A percentile compares a stretch with the other conserved stretches of the same genome.
Conservation (phyloP, 2,329 filamentous ascomycete genomes). For the Fusarium oligoseptatum region DNA sequence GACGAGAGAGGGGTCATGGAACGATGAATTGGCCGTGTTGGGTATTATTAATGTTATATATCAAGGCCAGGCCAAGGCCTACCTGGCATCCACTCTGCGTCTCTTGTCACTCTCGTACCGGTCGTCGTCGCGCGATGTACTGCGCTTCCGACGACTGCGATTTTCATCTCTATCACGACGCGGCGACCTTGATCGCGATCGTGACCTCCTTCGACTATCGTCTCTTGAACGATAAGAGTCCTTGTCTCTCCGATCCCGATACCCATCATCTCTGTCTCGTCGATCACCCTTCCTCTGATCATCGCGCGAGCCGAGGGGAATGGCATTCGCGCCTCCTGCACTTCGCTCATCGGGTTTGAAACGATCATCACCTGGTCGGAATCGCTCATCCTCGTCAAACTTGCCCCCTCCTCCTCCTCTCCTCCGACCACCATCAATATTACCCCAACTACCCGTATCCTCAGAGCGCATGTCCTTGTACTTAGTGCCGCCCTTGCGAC, state of each 20-base stretch:
- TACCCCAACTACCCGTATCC: conserved; percentile 91
- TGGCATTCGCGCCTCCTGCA: conserved; percentile 76
- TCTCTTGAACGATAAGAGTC: conserved; percentile 41
- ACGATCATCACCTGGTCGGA: conserved; percentile 72
- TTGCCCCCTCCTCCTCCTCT: conserved; percentile 37
- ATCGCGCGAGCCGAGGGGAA: conserved; percentile 74
- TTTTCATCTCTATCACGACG: conserved; percentile 60
- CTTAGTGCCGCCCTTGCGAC: conserved; percentile 89
- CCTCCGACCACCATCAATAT: conserved; percentile 66
- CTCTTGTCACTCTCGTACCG: conserved; percentile 72
- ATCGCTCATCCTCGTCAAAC: conserved; percentile 72
- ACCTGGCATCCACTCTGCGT: conserved; percentile 64
- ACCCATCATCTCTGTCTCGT: conserved; percentile 40
- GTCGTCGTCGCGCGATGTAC: conserved; percentile 67
- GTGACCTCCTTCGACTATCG: conserved; percentile 41
- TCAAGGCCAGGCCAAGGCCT: conserved; percentile 18
- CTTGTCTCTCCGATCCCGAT: conserved; percentile 47
- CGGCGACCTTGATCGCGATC: conserved; percentile 68
- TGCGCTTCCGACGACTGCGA: conserved; percentile 67
- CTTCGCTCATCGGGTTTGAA: conserved; percentile 58
- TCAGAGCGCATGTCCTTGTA: conserved; percentile 91
- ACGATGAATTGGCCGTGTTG: conserved; percentile 21
- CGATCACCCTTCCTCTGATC: conserved; percentile 50
- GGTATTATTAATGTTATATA: conserved; percentile 47
- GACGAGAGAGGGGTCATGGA: not conserved